These are phyloP conservation scores for Hydrangea macrophylla DNA, from an alignment of 148 eudicot genomes.

Conservation along the genomic window DNA sequence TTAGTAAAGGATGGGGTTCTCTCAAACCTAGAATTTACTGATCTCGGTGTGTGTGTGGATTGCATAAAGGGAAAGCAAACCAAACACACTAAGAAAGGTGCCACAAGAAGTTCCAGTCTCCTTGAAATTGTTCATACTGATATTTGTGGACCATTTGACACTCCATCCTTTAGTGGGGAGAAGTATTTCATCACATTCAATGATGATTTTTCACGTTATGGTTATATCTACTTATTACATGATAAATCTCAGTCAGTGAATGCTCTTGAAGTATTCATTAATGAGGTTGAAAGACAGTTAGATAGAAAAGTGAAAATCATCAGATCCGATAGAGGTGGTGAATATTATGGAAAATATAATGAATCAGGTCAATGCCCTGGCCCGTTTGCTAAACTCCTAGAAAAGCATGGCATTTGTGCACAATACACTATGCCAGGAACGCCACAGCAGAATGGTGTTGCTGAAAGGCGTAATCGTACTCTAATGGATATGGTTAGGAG, in stretches of 20 bases:
- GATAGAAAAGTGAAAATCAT: too few relatives aligned
- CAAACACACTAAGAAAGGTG: too few relatives aligned
- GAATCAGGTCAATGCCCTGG: too few relatives aligned
- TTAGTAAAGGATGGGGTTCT: too few relatives aligned
- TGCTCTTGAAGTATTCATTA: constrained; percentile 3
- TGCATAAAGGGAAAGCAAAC: constrained; percentile 29
- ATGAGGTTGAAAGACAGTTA: constrained; percentile 24
- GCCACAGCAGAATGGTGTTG: too few relatives aligned
- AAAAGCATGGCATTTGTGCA: constrained; percentile 11
- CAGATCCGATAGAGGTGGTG: too few relatives aligned
- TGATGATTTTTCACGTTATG: constrained; percentile 21
- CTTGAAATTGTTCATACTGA: too few relatives aligned
- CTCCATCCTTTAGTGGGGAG: constrained; percentile 14
- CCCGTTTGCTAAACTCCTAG: constrained; percentile 10
- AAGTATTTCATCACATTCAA: constrained; percentile 22
- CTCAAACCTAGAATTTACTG: constrained; percentile 19
- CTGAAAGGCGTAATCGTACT: background rate
- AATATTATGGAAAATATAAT: too few relatives aligned
- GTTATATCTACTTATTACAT: too few relatives aligned
- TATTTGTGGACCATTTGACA: too few relatives aligned
- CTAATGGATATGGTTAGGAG: background rate
- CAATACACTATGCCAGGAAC: constrained; percentile 21
- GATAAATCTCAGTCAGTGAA: constrained; percentile 19
- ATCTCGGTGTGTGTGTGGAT: constrained; percentile 22
- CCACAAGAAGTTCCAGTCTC: too few relatives aligned